phyloP scores from a whole-genome alignment of 179 eudicot genomes.

The Beta macrorhiza region DNA sequence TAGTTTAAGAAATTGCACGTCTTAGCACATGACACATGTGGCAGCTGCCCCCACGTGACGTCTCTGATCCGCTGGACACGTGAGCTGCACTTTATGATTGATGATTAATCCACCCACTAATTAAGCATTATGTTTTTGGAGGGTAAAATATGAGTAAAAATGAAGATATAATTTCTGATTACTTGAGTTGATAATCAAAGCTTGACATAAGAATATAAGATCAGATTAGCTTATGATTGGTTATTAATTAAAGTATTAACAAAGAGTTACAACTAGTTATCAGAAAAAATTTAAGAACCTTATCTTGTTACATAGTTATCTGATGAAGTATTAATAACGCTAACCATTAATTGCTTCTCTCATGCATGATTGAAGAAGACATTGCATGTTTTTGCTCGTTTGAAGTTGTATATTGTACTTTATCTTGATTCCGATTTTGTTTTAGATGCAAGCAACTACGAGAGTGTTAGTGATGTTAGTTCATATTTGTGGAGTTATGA shows the following conservation, averaged over 20 bases:
- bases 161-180: conserved; percentile 2
- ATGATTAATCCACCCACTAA: conserved; percentile 1
- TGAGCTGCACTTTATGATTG: conserved; percentile 25
- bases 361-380: conserved; percentile 5
- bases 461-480: not conserved
- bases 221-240: not conserved
- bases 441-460: conserved; percentile 9
- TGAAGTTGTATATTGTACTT: conserved; percentile 1
- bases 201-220: not conserved
- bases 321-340: conserved; percentile 17
- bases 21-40: conserved; percentile 29
- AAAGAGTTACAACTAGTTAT: not conserved
- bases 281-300: not conserved
- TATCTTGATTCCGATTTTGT: not conserved
- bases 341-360: conserved; percentile 20
- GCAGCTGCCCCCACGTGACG: conserved; percentile 19
- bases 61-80: conserved; percentile 33
- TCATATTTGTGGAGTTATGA: not conserved
- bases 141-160: not conserved
- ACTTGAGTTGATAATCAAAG: not conserved
- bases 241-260: not conserved
- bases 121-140: not conserved
- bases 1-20: not conserved
- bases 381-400: conserved; percentile 10
- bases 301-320: conserved; percentile 22